Base-by-base conservation (phyloP, 2,329 filamentous ascomycete species). In the Xylaria digitata region DNA sequence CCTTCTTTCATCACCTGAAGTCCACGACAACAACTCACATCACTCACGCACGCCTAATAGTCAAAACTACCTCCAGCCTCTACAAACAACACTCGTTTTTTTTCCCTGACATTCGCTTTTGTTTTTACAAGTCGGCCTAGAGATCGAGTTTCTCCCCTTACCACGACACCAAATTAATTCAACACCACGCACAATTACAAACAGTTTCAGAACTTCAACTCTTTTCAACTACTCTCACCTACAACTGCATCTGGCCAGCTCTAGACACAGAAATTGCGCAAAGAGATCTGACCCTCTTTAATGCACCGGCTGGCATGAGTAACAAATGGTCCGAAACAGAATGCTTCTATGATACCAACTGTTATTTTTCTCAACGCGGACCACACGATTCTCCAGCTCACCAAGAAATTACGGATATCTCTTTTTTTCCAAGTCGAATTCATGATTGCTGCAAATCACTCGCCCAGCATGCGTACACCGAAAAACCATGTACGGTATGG, bases 1-100 rank as follows among this genome's bases (percentile, higher is more conserved):
- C 76, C 73, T 70, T 77, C 75, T 68, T 77, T 77, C 66, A 61
- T 72, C 65, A 70, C 58, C 65, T 65, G 48, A 69, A 69, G 65
- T 61, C 66, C 57, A 40, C 50, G 59, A 40, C 55, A 62, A 40
- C 55, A 48, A 21, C 60, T 11, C 13, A 6, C 43, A 37, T 40
- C 23, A 30, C 43, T 52, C 55, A 53, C 60, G 26, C 54, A 52
- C 56, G 37, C 49, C 57, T 60, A 63, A 69, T 62, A 52, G 30
- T 54, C 61, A 56, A 58, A 37, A 54, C 6, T 67, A 70, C 61
- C 40, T 53, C 19, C 11, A 40, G 50, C 63, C 61, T 70, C 67
- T 46, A 62, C 66, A 46, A 61, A 65, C 53, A 62, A 60, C 58
- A 69, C 70, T 68, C 66, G 69, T 32, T 66, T 69, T 72, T 61